Conservation (phyloP, 129 eudicot genomes). For the Saussurea involucrata region DNA sequence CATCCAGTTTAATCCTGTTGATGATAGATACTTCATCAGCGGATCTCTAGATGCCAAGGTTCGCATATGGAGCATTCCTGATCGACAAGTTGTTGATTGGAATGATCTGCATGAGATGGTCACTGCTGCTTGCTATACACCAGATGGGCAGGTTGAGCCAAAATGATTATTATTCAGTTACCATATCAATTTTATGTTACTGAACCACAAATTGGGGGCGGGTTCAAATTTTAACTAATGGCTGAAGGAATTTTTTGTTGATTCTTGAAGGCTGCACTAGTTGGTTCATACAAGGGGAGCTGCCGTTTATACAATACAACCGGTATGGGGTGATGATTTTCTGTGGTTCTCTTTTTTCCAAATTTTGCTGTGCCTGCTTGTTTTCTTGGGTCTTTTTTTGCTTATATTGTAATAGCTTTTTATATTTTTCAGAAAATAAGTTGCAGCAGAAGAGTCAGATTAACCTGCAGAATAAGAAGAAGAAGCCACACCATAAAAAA, state of each 20-base stretch:
- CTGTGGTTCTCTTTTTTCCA: not conserved
- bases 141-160: constrained; percentile 94
- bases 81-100: constrained; percentile 98
- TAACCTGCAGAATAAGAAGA: constrained; percentile 91
- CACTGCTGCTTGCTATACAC: constrained; percentile 98
- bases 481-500: constrained; percentile 87
- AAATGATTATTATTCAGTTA: not conserved
- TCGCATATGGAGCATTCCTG: constrained; percentile 98
- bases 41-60: constrained; percentile 96
- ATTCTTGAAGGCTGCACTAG: constrained; percentile 80
- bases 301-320: constrained; percentile 75
- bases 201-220: constrained; percentile 1
- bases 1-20: constrained; percentile 98
- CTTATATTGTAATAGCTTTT: constrained; percentile 5
- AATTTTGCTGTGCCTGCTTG: not conserved
- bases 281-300: constrained; percentile 97
- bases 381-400: not conserved
- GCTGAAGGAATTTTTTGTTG: constrained; percentile 28
- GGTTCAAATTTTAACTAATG: constrained; percentile 4
- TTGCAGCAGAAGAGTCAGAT: constrained; percentile 79
- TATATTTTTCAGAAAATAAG: constrained; percentile 60
- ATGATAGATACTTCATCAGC: constrained; percentile 92
- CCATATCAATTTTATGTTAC: constrained; percentile 11
- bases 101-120: constrained; percentile 98
- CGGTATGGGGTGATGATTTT: constrained; percentile 39